These are phyloP conservation scores for Lotmaria passim DNA, from an alignment of 208 protist species.

Conservation along the genomic window DNA sequence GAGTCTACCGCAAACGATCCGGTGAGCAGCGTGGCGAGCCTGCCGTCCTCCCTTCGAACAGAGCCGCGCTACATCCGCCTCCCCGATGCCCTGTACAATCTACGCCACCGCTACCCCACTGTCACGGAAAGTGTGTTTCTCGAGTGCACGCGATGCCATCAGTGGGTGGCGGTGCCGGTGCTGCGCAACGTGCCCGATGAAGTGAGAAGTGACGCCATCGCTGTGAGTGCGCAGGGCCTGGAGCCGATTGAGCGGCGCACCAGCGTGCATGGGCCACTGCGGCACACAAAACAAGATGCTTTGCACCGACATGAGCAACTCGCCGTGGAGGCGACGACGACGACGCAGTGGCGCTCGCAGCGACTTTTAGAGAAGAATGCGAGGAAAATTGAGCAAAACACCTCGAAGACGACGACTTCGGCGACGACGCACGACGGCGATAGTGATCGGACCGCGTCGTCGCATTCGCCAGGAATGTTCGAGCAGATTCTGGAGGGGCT, in stretches of 20 bases:
- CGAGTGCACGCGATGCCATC: slow-evolving; percentile 76
- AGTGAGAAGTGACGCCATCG: slow-evolving; percentile 23
- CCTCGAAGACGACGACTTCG: not conserved
- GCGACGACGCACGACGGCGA: not conserved
- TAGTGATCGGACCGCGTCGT: not conserved
- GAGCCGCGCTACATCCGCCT: slow-evolving; percentile 66
- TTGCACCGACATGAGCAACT: slow-evolving; percentile 14
- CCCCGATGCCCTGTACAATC: slow-evolving; percentile 45
- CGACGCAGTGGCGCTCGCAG: slow-evolving; percentile 35
- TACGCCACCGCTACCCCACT: slow-evolving; percentile 65
- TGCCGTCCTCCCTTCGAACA: not conserved
- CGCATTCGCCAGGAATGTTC: slow-evolving; percentile 7
- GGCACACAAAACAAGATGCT: slow-evolving; percentile 15
- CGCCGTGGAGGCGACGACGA: not conserved
- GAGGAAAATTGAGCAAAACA: not conserved
- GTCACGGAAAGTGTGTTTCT: slow-evolving; percentile 65
- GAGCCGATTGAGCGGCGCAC: slow-evolving; percentile 19
- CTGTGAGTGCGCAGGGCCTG: slow-evolving; percentile 10
- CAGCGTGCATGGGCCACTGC: slow-evolving; percentile 2
- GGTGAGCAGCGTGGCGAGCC: not conserved
- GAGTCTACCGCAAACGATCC: not conserved
- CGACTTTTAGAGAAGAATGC: slow-evolving; percentile 30
- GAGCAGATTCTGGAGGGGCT: slow-evolving; percentile 21
- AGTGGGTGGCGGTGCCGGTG: slow-evolving; percentile 73
- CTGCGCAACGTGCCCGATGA: slow-evolving; percentile 40